phyloP scores from a whole-genome alignment of 805 yeast genomes.

The Lachancea quebecensis region DNA sequence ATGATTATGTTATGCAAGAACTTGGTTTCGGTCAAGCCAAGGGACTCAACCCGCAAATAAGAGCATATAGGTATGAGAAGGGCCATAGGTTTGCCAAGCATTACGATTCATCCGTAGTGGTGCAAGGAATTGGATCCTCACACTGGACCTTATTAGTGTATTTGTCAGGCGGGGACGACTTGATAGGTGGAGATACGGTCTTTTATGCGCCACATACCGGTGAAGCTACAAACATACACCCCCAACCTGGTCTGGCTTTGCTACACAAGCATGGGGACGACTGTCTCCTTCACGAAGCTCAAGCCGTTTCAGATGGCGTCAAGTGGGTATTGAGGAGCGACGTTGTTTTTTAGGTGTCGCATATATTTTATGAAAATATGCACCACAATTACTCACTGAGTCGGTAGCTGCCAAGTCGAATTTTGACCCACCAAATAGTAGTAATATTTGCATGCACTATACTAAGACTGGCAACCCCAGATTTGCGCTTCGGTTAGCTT shows the following conservation, averaged over 20 bases:
- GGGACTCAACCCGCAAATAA: constrained; percentile 49
- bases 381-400: too few species aligned
- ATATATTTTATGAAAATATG: too few species aligned
- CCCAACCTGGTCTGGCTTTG: constrained; percentile 49
- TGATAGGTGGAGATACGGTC: constrained; percentile 54
- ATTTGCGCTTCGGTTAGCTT: too few species aligned
- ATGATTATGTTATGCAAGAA: constrained; percentile 27
- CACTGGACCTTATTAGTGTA: constrained; percentile 56
- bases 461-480: too few species aligned
- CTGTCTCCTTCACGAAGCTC: constrained; percentile 54
- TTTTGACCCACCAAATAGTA: too few species aligned
- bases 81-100: constrained; percentile 58
- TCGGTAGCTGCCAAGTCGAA: too few species aligned
- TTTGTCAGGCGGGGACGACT: constrained; percentile 49
- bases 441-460: too few species aligned
- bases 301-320: constrained; percentile 42
- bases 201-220: constrained; percentile 34
- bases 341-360: constrained; percentile 31
- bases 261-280: constrained; percentile 63
- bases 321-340: constrained; percentile 63
- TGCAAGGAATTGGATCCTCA: constrained; percentile 36
- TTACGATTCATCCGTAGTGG: constrained; percentile 49
- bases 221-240: constrained; percentile 35
- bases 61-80: constrained; percentile 47
- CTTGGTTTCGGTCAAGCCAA: constrained; percentile 34